Percentiles rank a stretch among this genome's conserved stretches.
Conservation (phyloP, 2,329 filamentous ascomycete genomes). For the Lachnellula cervina region DNA sequence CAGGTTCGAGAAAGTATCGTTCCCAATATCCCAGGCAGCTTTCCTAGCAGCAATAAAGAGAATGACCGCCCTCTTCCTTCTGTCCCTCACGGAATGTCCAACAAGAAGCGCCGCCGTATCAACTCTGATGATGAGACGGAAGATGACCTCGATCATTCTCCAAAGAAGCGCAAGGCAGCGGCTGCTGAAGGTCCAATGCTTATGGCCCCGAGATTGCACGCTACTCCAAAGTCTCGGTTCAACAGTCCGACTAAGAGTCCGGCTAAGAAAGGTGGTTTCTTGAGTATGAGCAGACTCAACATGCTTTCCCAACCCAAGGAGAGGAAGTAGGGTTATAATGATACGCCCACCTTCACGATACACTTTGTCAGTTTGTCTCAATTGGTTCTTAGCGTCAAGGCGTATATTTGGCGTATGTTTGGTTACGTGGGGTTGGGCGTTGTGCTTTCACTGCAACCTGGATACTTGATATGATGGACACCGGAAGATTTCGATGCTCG, state of each 20-base stretch:
- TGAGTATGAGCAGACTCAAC: conserved; percentile 56
- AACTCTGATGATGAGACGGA: conserved; percentile 53
- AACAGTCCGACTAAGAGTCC: conserved; percentile 35
- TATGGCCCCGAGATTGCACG: conserved; percentile 30
- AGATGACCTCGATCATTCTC: conserved; percentile 44
- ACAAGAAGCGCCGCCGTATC: conserved; percentile 61
- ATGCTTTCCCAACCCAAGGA: conserved; percentile 58
- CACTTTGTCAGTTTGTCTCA: conserved; percentile 2
- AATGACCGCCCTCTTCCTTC: conserved; percentile 41
- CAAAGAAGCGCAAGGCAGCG: conserved; percentile 51
- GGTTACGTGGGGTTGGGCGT: conserved; percentile 4
- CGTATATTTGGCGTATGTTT: not conserved
- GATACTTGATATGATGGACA: conserved; percentile 10
- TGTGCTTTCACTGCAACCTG: conserved; percentile 5
- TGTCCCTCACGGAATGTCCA: conserved; percentile 57
- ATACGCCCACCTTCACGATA: not conserved
- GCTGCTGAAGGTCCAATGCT: conserved; percentile 27
- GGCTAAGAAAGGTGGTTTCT: conserved; percentile 45
- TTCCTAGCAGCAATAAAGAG: conserved; percentile 52
- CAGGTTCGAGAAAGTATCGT: conserved; percentile 51
- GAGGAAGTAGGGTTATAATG: conserved; percentile 37
- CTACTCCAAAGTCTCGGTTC: conserved; percentile 25
- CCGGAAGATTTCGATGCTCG: conserved; percentile 5
- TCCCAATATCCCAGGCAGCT: conserved; percentile 50
- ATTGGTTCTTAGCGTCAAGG: conserved; percentile 3